phyloP scores from a whole-genome alignment of 805 yeast genomes.

The Saccharomycopsis selenospora region DNA sequence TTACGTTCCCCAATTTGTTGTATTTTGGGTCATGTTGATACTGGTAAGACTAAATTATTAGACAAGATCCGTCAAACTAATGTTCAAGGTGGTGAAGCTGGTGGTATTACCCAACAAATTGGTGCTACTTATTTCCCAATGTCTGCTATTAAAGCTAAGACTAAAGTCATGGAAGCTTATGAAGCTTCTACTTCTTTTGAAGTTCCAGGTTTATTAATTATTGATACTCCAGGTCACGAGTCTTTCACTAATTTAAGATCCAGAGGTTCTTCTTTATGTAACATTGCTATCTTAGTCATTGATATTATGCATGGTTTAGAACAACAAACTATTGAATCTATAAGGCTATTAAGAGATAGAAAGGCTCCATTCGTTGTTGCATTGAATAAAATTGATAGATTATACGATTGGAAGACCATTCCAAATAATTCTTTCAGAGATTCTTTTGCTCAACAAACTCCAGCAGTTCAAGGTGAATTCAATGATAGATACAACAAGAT shows the following conservation, averaged over 20 bases:
- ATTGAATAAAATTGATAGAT: constrained; percentile 93
- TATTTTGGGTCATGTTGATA: constrained; percentile 99
- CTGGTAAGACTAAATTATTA: constrained; percentile 95
- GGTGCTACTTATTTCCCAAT: constrained; percentile 99
- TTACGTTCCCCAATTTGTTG: constrained; percentile 98
- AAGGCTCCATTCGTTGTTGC: constrained; percentile 98
- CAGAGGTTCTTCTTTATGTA: constrained; percentile 98
- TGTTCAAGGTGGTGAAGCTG: constrained; percentile 99
- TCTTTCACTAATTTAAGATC: constrained; percentile 95
- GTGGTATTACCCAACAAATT: constrained; percentile 99
- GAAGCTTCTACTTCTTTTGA: constrained; percentile 74
- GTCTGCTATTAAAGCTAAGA: constrained; percentile 84
- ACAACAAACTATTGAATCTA: constrained; percentile 94
- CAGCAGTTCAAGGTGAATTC: constrained; percentile 87
- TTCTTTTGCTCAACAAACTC: constrained; percentile 73
- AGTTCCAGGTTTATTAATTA: constrained; percentile 93
- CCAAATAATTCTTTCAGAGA: constrained; percentile 97
- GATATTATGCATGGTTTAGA: constrained; percentile 99
- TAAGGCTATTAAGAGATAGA: constrained; percentile 85
- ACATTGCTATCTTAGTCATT: constrained; percentile 95
- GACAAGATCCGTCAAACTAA: constrained; percentile 98
- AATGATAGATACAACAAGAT: constrained; percentile 79
- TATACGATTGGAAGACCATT: constrained; percentile 85
- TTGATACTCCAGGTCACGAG: constrained; percentile 99
- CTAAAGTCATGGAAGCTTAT: constrained; percentile 80